Evolutionary conservation across 1,139 yeast species (phyloP), one percentile per base, ranked within the genome.

Genomic region (Groenewaldozyma sp.): DNA sequence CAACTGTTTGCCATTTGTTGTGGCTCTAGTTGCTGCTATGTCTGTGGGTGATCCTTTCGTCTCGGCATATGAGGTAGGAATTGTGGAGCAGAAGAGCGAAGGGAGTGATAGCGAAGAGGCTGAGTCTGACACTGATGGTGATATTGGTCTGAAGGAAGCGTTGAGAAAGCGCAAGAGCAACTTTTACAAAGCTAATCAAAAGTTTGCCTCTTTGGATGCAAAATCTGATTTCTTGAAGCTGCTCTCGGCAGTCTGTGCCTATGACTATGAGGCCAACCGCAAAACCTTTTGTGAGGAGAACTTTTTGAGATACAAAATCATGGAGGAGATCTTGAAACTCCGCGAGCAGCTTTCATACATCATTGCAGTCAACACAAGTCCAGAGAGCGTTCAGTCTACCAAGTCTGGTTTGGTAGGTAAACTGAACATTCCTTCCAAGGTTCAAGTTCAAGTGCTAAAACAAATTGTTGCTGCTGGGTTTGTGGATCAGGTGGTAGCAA

Each of bases 381-480:
- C 74, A 70, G 52, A 52, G 43, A 82, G 84, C 0, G 67, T 70
- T 0, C 62, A 67, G 3, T 63, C 70, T 1, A 51, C 57, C 2
- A 61, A 64, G 5, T 70, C 65, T n/a, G 60, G 67, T 18, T 75
- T 77, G 6, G 50, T 74, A 47, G 45, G 44, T n/a, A 80, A 77
- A 53, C 64, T 86, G 22, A 74, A 70, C 0, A 76, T 84, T 7
- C 98, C 98, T 0, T 61, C 70, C 7, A 71, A 74, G 36, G 59
- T 63, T 13, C 98, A 93, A 63, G 58, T 86, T 9, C 72, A 76
- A 40, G 82, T 94, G 1, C 64, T 93, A 48, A 88, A 87, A 55
- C 98, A 93, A 60, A 88, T 93, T 78, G 68, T 91, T 7, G 76
- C 95, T 2, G 80, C 96, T 0, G 98, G 98, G 0, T 93, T 84